Evolutionary conservation across 2,329 filamentous ascomycete genomes (phyloP).

Genomic region (Passalora sequoiae): DNA sequence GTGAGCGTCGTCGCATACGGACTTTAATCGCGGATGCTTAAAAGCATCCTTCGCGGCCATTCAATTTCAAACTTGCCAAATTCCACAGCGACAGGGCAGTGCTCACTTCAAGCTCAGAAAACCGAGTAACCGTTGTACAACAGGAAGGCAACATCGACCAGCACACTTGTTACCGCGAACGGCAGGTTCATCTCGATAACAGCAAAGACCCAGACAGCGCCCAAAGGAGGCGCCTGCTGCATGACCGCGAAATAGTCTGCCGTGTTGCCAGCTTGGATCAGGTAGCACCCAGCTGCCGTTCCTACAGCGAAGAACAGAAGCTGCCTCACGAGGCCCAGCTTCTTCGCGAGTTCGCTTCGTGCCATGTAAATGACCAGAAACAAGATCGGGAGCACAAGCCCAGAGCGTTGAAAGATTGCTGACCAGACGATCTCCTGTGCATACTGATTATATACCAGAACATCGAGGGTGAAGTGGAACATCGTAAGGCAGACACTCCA

Average conservation of each 20-base stretch:
- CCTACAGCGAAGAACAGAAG: constrained; percentile 60
- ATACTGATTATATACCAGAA: constrained; percentile 74
- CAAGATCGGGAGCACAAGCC: constrained; percentile 42
- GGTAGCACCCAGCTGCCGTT: constrained; percentile 64
- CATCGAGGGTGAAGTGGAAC: constrained; percentile 72
- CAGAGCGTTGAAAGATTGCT: constrained; percentile 50
- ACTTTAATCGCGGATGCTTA: too few relatives aligned
- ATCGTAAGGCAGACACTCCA: constrained; percentile 58
- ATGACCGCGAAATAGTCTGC: constrained; percentile 81
- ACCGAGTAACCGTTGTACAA: constrained; percentile 50
- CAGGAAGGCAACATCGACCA: constrained; percentile 48
- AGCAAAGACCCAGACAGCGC: constrained; percentile 82
- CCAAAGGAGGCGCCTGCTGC: constrained; percentile 85
- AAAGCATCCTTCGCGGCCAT: too few relatives aligned
- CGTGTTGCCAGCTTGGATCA: constrained; percentile 75
- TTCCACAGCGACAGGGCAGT: too few relatives aligned
- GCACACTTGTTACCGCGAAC: constrained; percentile 56
- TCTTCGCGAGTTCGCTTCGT: constrained; percentile 37
- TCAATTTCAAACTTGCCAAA: too few relatives aligned
- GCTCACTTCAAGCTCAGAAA: constrained; percentile 15
- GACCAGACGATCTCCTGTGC: constrained; percentile 60
- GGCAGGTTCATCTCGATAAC: constrained; percentile 76
- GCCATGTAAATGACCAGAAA: constrained; percentile 43
- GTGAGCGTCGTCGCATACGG: too few relatives aligned
- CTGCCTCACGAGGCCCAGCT: constrained; percentile 44